Evolutionary conservation across 2,329 filamentous ascomycete genomes (phyloP).

Genomic region (Emericellopsis atlantica): DNA sequence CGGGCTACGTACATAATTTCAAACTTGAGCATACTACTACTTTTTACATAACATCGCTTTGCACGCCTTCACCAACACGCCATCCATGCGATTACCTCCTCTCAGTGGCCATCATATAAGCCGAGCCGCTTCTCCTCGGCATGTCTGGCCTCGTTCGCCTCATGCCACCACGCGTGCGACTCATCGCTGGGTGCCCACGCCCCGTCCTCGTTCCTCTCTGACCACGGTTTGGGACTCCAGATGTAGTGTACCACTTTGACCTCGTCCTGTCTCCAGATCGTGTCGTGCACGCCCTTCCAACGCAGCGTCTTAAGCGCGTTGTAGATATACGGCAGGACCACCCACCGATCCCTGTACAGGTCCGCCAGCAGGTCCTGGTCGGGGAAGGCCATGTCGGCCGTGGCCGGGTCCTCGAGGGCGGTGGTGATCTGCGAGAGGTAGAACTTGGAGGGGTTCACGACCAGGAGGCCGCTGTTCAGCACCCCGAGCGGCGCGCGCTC

Average conservation of each 20-base stretch:
- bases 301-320: slow-evolving; percentile 51
- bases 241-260: slow-evolving; percentile 54
- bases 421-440: slow-evolving; percentile 37
- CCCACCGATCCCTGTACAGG: slow-evolving; percentile 42
- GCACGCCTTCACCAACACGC: too few species aligned
- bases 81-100: too few species aligned
- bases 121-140: slow-evolving; percentile 23
- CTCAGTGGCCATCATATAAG: slow-evolving; percentile 10
- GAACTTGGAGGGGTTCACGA: slow-evolving; percentile 36
- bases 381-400: slow-evolving; percentile 39
- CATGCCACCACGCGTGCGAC: slow-evolving; percentile 44
- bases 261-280: slow-evolving; percentile 43
- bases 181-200: slow-evolving; percentile 30
- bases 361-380: slow-evolving; percentile 47
- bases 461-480: slow-evolving; percentile 41
- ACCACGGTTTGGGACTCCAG: slow-evolving; percentile 49
- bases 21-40: too few species aligned
- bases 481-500: slow-evolving; percentile 37
- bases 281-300: slow-evolving; percentile 35
- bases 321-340: slow-evolving; percentile 45
- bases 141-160: slow-evolving; percentile 31
- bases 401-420: slow-evolving; percentile 31
- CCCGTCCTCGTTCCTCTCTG: slow-evolving; percentile 31
- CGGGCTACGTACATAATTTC: too few species aligned
- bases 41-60: too few species aligned